Evolutionary conservation across 2,329 filamentous ascomycete genomes (phyloP).

Genomic region (Dothistroma septosporum): DNA sequence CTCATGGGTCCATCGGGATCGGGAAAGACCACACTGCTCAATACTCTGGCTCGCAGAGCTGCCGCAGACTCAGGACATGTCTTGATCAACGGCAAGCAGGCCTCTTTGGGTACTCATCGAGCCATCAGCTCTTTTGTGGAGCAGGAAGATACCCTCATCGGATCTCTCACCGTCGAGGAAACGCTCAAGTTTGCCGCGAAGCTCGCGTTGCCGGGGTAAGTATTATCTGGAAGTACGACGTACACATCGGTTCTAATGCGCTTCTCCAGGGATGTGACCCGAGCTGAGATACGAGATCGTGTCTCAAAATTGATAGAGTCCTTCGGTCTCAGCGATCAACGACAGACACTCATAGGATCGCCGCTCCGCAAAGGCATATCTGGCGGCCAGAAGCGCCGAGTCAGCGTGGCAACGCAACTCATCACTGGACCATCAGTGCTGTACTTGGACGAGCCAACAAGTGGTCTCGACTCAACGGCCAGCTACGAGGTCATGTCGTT

Average conservation of each 20-base stretch:
- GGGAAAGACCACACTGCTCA: constrained; percentile 79
- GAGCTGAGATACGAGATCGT: constrained; percentile 54
- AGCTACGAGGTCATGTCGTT: constrained; percentile 71
- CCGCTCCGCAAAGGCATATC: constrained; percentile 75
- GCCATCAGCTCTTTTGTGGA: constrained; percentile 71
- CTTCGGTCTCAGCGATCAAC: constrained; percentile 66
- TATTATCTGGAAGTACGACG: constrained; percentile 29
- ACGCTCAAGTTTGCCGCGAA: constrained; percentile 71
- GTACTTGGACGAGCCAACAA: constrained; percentile 78
- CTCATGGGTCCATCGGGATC: constrained; percentile 68
- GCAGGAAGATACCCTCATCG: constrained; percentile 78
- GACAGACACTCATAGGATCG: constrained; percentile 68
- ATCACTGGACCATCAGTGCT: constrained; percentile 73
- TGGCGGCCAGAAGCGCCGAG: constrained; percentile 74
- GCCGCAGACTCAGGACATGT: constrained; percentile 48
- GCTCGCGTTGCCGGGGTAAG: constrained; percentile 46
- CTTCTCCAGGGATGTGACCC: constrained; percentile 50
- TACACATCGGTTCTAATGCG: constrained; percentile 36
- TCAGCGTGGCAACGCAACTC: constrained; percentile 73
- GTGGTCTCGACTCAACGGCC: constrained; percentile 71
- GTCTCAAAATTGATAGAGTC: constrained; percentile 61
- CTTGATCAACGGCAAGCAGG: constrained; percentile 56
- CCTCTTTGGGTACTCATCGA: constrained; percentile 34
- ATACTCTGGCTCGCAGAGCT: constrained; percentile 64
- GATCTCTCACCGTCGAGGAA: constrained; percentile 71